Evolutionary conservation across 768 basidiomycete genomes (phyloP), one percentile per base, ranked within the genome.

Genomic region (Termitomyces titanicus): DNA sequence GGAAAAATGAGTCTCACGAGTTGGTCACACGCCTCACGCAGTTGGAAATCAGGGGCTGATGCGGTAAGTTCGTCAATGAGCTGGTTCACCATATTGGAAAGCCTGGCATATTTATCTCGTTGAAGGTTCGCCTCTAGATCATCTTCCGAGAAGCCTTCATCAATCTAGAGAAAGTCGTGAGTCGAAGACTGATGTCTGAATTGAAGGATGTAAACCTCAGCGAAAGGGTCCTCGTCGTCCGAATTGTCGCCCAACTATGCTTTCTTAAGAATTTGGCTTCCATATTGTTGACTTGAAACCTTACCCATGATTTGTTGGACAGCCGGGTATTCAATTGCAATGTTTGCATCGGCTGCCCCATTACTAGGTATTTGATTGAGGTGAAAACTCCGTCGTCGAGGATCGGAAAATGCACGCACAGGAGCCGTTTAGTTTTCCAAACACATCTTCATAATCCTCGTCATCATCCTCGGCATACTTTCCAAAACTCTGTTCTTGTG

Each of bases 191-290:
- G 25, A n/a, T 46, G 13, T 34, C 31, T 33, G 6, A 15, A 24
- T 29, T 20, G 15, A 15, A 55, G 22, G 38, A 9, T 11, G 46
- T 63, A 53, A 61, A 92, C 92, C 76, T 94, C 92, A 2, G 96
- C 94, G 63, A 99, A 99, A 1, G 97, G 96, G 75, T 99, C 94
- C 51, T 94, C 92, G 50, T 96, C 94, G 54, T 96, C 94, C 2
- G 83, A 84, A 33, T 89, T 82, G 42, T 92, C 92, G 9, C 87
- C 87, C 51, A 89, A 72, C 86, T 89, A 58, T 40, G 40, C 18
- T 51, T 20, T 42, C 50, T 46, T 33, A 5, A 52, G 31, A 50
- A 35, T 44, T 49, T n/a, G 52, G 24, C 34, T 55, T 33, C 31
- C 11, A 42, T 33, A 37, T 17, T 11, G 47, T 37, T 12, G 34